A percentile compares a stretch with the other conserved stretches of the same genome.
Conservation (phyloP, 1,284 basidiomycete genomes). For the Leccinum ponderosum region DNA sequence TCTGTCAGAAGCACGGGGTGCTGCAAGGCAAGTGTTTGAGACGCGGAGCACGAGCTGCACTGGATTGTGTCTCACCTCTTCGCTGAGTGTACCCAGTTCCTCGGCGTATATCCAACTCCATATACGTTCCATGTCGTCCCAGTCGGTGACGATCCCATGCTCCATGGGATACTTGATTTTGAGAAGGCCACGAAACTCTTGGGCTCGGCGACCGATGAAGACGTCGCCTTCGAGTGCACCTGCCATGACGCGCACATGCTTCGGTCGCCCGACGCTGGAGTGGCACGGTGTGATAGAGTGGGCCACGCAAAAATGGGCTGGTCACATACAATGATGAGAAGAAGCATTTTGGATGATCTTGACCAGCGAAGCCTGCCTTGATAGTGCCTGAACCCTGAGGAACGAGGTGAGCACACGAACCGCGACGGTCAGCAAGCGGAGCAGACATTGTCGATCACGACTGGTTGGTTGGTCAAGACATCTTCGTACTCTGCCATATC, state of each 20-base stretch:
- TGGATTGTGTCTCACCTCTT: constrained; percentile 69
- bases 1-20: constrained; percentile 96
- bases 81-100: constrained; percentile 90
- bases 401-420: constrained; percentile 21
- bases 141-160: constrained; percentile 92
- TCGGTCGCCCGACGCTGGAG: constrained; percentile 88
- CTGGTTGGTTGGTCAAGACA: constrained; percentile 89
- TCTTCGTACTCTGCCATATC: constrained; percentile 84
- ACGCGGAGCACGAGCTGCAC: neutral
- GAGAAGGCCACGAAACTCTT: constrained; percentile 90
- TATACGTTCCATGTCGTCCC: constrained; percentile 99
- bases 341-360: constrained; percentile 98
- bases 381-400: constrained; percentile 92
- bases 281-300: constrained; percentile 4
- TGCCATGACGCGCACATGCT: constrained; percentile 96
- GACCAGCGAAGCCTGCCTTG: constrained; percentile 96
- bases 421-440: constrained; percentile 20
- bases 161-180: constrained; percentile 99
- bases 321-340: constrained; percentile 93
- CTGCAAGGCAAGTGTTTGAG: constrained; percentile 44
- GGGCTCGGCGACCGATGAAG: constrained; percentile 92
- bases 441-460: constrained; percentile 95
- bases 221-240: constrained; percentile 91
- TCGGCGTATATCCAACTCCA: constrained; percentile 97
- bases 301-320: constrained; percentile 21